Percentiles rank a stretch among this genome's conserved stretches.
Evolutionary conservation across 2,329 filamentous ascomycete genomes (phyloP).

Genomic region (Tolypocladium cylindrosporum): DNA sequence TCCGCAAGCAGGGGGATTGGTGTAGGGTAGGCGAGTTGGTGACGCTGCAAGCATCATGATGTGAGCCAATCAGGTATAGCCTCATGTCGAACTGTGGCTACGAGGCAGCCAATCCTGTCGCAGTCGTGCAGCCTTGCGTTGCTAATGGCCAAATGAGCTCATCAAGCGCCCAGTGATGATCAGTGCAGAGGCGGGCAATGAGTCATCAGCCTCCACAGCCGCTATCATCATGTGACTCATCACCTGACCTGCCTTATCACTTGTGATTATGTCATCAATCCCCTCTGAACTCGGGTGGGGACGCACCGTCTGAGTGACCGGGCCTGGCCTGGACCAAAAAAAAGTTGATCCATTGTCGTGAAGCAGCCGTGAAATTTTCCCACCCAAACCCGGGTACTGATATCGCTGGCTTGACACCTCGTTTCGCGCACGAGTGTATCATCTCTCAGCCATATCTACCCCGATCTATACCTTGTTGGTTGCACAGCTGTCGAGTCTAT

Average conservation of each 20-base stretch:
- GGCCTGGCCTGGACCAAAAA: slow-evolving; percentile 12
- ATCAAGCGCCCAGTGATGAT: no score
- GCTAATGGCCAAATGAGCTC: no score
- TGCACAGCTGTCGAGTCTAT: not conserved
- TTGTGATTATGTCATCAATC: slow-evolving; percentile 11
- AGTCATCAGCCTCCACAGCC: not conserved
- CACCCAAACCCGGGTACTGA: slow-evolving; percentile 11
- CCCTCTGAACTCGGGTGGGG: not conserved
- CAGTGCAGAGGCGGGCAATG: not conserved
- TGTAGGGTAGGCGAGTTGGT: not conserved
- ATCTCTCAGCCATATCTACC: not conserved
- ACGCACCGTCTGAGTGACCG: not conserved
- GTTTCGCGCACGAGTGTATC: not conserved
- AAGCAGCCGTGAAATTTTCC: slow-evolving; percentile 24
- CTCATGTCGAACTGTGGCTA: not conserved
- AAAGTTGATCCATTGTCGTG: slow-evolving; percentile 20
- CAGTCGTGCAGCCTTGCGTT: not conserved
- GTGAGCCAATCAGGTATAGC: not conserved
- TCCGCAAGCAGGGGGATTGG: not conserved
- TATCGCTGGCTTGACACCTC: slow-evolving; percentile 7
- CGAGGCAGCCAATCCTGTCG: not conserved
- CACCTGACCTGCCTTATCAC: slow-evolving; percentile 8
- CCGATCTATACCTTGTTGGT: not conserved
- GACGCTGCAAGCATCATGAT: not conserved
- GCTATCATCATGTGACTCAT: slow-evolving; percentile 10